Percentiles rank a stretch among this genome's conserved stretches.
Evolutionary conservation across 441 rosid species (phyloP).

Genomic region (Croton setiger): DNA sequence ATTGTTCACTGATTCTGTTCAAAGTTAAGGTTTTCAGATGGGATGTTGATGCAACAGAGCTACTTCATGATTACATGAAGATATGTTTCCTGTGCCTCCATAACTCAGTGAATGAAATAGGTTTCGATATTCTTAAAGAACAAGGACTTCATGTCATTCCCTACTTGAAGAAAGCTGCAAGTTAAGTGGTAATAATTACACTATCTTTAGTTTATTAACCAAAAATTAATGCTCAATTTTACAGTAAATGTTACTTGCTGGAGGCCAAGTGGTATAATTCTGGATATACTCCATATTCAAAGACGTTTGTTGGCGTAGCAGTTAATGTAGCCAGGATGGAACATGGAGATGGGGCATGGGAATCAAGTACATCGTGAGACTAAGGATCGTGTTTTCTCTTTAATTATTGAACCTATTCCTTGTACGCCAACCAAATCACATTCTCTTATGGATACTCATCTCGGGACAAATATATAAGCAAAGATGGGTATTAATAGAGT

Average conservation of each 20-base stretch:
- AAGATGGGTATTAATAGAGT: no score
- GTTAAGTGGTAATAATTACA: not conserved
- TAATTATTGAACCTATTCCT: not conserved
- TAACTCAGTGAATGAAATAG: not conserved
- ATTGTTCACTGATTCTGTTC: not conserved
- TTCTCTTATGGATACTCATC: no score
- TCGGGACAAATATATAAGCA: no score
- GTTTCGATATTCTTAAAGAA: not conserved
- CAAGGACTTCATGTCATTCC: not conserved
- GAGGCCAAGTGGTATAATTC: not conserved
- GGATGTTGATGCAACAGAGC: not conserved
- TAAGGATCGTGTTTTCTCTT: not conserved
- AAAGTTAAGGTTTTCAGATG: not conserved
- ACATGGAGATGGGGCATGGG: not conserved
- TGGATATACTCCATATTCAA: not conserved
- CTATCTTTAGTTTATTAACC: no score
- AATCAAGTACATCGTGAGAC: not conserved
- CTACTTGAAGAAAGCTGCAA: not conserved
- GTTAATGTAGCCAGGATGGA: not conserved
- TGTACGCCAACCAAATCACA: no score
- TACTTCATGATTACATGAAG: not conserved
- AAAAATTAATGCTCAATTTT: no score
- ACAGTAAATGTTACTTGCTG: not conserved
- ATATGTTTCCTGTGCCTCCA: not conserved
- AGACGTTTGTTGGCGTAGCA: not conserved